Evolutionary conservation across 345 rosid genomes (phyloP).

Genomic region (Hibiscus tridactylites): DNA sequence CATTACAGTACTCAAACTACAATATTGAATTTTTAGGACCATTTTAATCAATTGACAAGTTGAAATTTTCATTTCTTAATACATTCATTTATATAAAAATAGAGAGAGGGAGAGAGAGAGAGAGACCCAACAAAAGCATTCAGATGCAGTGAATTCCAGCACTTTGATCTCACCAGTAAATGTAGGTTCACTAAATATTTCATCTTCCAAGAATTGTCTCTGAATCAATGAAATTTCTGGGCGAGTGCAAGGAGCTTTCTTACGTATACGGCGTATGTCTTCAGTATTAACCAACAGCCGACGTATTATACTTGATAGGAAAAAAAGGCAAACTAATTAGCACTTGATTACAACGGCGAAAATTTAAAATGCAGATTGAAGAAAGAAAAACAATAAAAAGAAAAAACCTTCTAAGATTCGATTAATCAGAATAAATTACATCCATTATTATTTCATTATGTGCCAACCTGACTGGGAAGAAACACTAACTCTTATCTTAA

Average conservation of each 20-base stretch:
- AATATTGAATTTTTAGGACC: background rate
- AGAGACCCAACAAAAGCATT: background rate
- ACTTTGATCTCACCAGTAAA: conserved; percentile 58
- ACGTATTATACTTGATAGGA: conserved; percentile 61
- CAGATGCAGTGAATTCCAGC: conserved; percentile 9
- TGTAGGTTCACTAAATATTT: conserved; percentile 52
- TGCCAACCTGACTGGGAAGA: background rate
- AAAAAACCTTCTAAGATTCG: background rate
- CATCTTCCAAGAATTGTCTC: conserved; percentile 72
- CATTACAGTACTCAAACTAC: background rate
- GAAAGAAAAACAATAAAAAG: background rate
- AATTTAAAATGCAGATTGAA: background rate
- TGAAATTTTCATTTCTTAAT: background rate
- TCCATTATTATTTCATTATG: background rate
- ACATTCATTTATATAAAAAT: background rate
- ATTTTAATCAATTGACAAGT: background rate
- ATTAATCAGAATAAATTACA: background rate
- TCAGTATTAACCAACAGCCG: conserved; percentile 80
- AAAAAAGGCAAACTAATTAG: conserved; percentile 24
- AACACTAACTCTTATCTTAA: background rate
- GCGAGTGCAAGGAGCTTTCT: conserved; percentile 96
- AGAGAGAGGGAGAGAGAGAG: too few species aligned
- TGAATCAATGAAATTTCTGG: conserved; percentile 78
- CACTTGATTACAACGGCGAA: background rate
- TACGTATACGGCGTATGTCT: conserved; percentile 84